Conservation (phyloP, 768 basidiomycete genomes). For the Auricularia auricula-judae region DNA sequence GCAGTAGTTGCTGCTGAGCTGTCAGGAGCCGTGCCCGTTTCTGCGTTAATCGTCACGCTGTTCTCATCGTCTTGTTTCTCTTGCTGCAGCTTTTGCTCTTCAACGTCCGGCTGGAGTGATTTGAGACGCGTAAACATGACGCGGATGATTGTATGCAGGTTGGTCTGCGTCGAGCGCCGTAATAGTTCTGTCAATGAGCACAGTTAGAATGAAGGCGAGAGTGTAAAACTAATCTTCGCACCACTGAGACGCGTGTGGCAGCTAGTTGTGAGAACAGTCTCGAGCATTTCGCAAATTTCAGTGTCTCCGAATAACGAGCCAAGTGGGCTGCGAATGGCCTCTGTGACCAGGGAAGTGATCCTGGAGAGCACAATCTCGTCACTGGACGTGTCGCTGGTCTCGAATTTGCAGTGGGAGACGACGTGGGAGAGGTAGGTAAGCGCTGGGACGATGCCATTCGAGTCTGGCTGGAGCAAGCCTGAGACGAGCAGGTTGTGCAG, state of each 20-base stretch:
- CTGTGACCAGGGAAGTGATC: constrained; percentile 82
- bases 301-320: constrained; percentile 76
- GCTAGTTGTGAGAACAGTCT: constrained; percentile 92
- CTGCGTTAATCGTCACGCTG: constrained; percentile 44
- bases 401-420: constrained; percentile 94
- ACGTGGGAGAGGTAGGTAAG: constrained; percentile 79
- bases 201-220: constrained; percentile 6
- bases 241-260: constrained; percentile 96
- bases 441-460: constrained; percentile 48
- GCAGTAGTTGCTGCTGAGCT: too few species aligned
- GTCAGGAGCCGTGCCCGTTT: neutral
- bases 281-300: constrained; percentile 96
- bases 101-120: constrained; percentile 46
- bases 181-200: constrained; percentile 52
- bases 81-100: constrained; percentile 55
- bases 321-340: constrained; percentile 53
- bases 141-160: constrained; percentile 81
- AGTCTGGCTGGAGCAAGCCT: constrained; percentile 51
- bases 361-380: constrained; percentile 92
- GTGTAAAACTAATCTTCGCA: constrained; percentile 28
- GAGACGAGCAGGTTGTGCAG: constrained; percentile 82
- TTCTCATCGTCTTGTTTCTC: constrained; percentile 46
- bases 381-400: constrained; percentile 92
- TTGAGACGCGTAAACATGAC: constrained; percentile 71
- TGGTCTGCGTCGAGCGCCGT: constrained; percentile 76